Percentiles rank a stretch among this genome's conserved stretches.
These are phyloP conservation scores for Termitomyces bulborhizus DNA, from an alignment of 768 basidiomycete species.

Conservation along the genomic window DNA sequence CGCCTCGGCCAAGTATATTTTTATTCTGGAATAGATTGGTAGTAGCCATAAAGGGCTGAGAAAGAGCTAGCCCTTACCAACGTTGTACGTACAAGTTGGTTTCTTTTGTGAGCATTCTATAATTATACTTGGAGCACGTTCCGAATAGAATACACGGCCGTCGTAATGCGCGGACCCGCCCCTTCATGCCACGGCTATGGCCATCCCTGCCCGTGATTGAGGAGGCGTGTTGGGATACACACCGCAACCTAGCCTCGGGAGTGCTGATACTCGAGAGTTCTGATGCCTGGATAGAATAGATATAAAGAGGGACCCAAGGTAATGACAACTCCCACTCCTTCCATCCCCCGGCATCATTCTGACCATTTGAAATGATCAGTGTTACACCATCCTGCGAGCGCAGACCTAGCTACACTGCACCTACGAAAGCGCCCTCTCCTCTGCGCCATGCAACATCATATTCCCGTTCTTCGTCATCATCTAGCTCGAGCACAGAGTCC, in stretches of 20 bases:
- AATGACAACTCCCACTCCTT: background rate
- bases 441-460: constrained; percentile 12
- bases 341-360: background rate
- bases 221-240: constrained; percentile 9
- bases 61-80: background rate
- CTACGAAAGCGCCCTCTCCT: constrained; percentile 10
- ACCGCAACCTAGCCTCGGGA: constrained; percentile 8
- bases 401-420: constrained; percentile 7
- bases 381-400: constrained; percentile 1
- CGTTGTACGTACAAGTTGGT: constrained; percentile 11
- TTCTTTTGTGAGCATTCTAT: constrained; percentile 8
- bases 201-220: constrained; percentile 9
- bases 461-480: background rate
- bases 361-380: background rate
- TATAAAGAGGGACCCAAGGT: constrained; percentile 4
- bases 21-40: constrained; percentile 10
- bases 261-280: constrained; percentile 4
- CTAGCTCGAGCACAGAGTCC: background rate
- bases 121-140: constrained; percentile 9
- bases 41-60: constrained; percentile 2
- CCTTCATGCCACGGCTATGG: constrained; percentile 11
- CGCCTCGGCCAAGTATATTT: constrained; percentile 3
- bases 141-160: constrained; percentile 9
- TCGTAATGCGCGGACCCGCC: constrained; percentile 12
- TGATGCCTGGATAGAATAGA: constrained; percentile 8